A percentile compares a stretch with the other conserved stretches of the same genome.
These are phyloP conservation scores for Mortierella sp. DNA, from an alignment of 371 early-diverging fungal genomes.

Conservation along the genomic window DNA sequence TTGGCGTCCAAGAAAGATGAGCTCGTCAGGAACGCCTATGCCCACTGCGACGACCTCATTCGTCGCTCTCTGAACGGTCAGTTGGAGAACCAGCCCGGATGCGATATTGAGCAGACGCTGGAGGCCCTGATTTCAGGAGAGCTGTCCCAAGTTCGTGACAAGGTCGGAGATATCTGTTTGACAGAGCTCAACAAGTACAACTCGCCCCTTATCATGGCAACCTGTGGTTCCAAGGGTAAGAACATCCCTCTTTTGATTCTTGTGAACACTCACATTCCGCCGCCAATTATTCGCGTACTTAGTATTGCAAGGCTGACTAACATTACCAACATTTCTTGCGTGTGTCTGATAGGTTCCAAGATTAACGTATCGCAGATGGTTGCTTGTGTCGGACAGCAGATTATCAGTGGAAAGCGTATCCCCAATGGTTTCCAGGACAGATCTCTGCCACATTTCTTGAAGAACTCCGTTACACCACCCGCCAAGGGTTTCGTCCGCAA, in stretches of 20 bases:
- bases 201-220: slow-evolving; percentile 98
- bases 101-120: slow-evolving; percentile 90
- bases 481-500: slow-evolving; percentile 99
- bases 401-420: slow-evolving; percentile 97
- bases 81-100: slow-evolving; percentile 91
- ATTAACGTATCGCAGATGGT: slow-evolving; percentile 99
- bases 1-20: slow-evolving; percentile 85
- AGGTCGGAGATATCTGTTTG: slow-evolving; percentile 96
- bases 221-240: slow-evolving; percentile 97
- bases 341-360: slow-evolving; percentile 75
- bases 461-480: slow-evolving; percentile 90
- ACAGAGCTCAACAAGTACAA: slow-evolving; percentile 95
- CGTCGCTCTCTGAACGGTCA: slow-evolving; percentile 76
- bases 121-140: slow-evolving; percentile 93
- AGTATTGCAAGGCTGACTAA: neutral
- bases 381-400: slow-evolving; percentile 99
- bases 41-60: slow-evolving; percentile 90
- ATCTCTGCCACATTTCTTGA: slow-evolving; percentile 97
- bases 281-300: too few relatives aligned
- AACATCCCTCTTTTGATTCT: neutral
- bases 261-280: neutral
- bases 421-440: slow-evolving; percentile 98
- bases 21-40: slow-evolving; percentile 86
- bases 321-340: neutral
- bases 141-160: slow-evolving; percentile 95